Evolutionary conservation across 345 rosid genomes (phyloP).

Genomic region (Pistacia integerrima): DNA sequence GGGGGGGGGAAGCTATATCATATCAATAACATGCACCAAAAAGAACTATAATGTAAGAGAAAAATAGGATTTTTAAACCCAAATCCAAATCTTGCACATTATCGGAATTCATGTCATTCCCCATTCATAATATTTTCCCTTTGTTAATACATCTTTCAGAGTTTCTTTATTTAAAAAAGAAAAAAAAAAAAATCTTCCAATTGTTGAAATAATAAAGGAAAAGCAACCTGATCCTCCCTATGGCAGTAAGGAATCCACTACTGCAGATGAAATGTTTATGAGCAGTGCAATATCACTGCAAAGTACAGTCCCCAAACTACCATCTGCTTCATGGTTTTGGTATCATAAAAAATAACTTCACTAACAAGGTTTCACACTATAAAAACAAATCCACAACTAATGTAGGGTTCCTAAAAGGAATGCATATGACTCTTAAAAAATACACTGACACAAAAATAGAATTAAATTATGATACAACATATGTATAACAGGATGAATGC

Average conservation of each 20-base stretch:
- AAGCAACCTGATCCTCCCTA: not conserved
- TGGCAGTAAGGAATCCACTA: not conserved
- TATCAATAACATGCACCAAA: too few species aligned
- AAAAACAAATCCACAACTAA: conserved; percentile 1
- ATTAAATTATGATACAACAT: not conserved
- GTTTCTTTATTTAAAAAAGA: too few species aligned
- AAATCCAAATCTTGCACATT: too few species aligned
- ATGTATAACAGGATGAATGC: conserved; percentile 9
- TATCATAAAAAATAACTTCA: not conserved
- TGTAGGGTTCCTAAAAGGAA: conserved; percentile 1
- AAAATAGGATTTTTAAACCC: too few species aligned
- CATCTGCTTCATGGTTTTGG: not conserved
- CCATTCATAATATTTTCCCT: not conserved
- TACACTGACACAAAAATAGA: not conserved
- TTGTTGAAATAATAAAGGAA: not conserved
- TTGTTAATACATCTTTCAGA: too few species aligned
- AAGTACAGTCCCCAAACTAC: not conserved
- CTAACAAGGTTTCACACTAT: conserved; percentile 6
- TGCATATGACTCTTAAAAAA: conserved; percentile 1
- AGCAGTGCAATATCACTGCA: not conserved
- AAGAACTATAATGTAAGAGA: too few species aligned
- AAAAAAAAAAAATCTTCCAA: not conserved
- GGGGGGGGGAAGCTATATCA: too few species aligned
- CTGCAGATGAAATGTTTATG: not conserved
- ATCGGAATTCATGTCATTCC: not conserved